Conservation (phyloP, 2,329 filamentous ascomycete species). For the Emericellopsis cladophorae region DNA sequence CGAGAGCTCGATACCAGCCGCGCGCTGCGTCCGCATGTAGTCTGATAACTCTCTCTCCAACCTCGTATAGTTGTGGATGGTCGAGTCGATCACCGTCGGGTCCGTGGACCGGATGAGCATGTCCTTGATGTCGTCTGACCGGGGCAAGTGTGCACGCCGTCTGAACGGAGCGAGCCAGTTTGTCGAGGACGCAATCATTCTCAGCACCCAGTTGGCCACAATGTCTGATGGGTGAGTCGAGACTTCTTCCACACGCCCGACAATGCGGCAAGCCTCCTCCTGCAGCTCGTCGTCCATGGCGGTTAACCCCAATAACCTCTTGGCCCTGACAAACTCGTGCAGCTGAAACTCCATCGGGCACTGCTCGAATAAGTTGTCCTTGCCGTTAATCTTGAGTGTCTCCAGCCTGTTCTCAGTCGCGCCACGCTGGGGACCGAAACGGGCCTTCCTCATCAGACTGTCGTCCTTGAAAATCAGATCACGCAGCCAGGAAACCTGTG, state of each 20-base stretch:
- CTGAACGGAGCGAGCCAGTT: slow-evolving; percentile 45
- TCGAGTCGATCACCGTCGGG: slow-evolving; percentile 42
- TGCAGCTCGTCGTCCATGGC: slow-evolving; percentile 48
- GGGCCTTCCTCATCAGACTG: slow-evolving; percentile 26
- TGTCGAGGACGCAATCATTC: slow-evolving; percentile 33
- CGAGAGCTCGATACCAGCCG: slow-evolving; percentile 31
- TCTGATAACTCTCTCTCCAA: slow-evolving; percentile 43
- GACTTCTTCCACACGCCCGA: slow-evolving; percentile 41
- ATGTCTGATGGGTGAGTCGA: slow-evolving; percentile 34
- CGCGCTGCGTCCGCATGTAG: slow-evolving; percentile 31
- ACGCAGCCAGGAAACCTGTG: slow-evolving; percentile 39
- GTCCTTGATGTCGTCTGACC: slow-evolving; percentile 40
- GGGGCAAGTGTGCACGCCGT: slow-evolving; percentile 41
- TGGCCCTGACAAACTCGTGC: slow-evolving; percentile 37
- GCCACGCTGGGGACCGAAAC: slow-evolving; percentile 32
- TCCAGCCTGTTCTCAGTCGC: slow-evolving; percentile 33
- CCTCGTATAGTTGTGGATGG: slow-evolving; percentile 43
- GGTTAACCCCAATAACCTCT: slow-evolving; percentile 41
- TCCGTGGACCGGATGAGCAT: slow-evolving; percentile 36
- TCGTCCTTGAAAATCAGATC: slow-evolving; percentile 42
- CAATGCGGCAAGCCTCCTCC: slow-evolving; percentile 42
- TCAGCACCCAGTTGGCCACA: slow-evolving; percentile 43
- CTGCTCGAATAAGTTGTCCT: slow-evolving; percentile 41
- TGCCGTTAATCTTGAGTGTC: slow-evolving; percentile 42
- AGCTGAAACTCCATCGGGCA: slow-evolving; percentile 44